phyloP scores from a whole-genome alignment of 176 grass and related monocot genomes.

The maize (Zea mays) region DNA sequence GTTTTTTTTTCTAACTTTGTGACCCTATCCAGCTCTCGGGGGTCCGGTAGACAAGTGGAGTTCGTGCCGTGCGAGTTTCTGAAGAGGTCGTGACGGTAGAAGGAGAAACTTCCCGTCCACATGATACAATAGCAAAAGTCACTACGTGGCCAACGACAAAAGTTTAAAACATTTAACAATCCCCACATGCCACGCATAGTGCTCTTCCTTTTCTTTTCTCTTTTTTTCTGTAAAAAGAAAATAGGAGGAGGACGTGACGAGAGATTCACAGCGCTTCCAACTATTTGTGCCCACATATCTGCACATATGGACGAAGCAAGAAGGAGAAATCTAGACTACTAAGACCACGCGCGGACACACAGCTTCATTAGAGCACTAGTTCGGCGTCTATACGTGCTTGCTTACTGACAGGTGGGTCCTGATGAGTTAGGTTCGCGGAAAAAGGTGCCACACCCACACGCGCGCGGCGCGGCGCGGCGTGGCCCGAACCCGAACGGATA shows the following conservation, averaged over 20 bases:
- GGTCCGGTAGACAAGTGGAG: too few species aligned
- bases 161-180: neutral
- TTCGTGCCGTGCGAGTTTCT: too few species aligned
- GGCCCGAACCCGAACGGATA: too few species aligned
- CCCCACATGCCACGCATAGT: neutral
- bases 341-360: too few species aligned
- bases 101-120: conserved; percentile 28
- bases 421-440: conserved; percentile 7
- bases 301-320: neutral
- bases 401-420: conserved; percentile 16
- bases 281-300: conserved; percentile 5
- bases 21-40: too few species aligned
- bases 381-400: neutral
- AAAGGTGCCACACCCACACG: neutral
- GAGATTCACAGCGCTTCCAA: neutral
- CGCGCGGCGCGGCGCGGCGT: too few species aligned
- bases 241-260: neutral
- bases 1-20: too few species aligned
- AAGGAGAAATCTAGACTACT: conserved; percentile 14
- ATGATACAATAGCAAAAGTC: neutral
- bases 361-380: too few species aligned
- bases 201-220: neutral
- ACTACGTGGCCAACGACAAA: neutral
- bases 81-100: neutral
- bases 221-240: neutral